Evolutionary conservation across 1,284 basidiomycete genomes (phyloP).

Genomic region (Volvariella surrecta): DNA sequence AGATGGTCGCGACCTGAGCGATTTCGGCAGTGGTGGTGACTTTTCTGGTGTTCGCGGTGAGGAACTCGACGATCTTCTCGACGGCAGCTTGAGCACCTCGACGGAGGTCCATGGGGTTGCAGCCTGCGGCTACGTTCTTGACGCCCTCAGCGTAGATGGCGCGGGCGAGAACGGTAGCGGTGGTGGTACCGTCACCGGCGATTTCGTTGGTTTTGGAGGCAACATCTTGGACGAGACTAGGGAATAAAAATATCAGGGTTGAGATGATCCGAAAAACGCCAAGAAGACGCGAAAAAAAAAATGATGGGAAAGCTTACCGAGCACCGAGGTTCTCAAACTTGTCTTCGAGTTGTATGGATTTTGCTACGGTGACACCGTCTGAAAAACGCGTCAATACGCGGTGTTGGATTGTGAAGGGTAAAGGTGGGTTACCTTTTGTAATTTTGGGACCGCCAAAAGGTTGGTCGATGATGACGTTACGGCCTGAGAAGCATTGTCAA

Average conservation of each 20-base stretch:
- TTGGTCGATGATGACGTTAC: slow-evolving; percentile 99
- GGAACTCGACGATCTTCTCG: slow-evolving; percentile 89
- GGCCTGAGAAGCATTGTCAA: slow-evolving; percentile 42
- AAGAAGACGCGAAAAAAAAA: neutral
- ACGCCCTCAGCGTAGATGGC: slow-evolving; percentile 99
- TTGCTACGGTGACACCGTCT: slow-evolving; percentile 98
- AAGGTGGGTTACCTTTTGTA: slow-evolving; percentile 68
- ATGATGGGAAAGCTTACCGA: slow-evolving; percentile 46
- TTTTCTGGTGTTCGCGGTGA: slow-evolving; percentile 84
- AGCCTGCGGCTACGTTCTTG: slow-evolving; percentile 98
- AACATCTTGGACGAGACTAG: slow-evolving; percentile 89
- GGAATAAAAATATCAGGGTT: neutral
- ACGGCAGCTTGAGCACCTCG: slow-evolving; percentile 95
- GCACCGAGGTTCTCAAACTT: slow-evolving; percentile 99
- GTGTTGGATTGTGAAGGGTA: slow-evolving; percentile 5
- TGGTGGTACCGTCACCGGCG: slow-evolving; percentile 97
- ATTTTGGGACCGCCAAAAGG: slow-evolving; percentile 97
- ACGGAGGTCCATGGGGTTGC: slow-evolving; percentile 99
- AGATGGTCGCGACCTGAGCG: slow-evolving; percentile 97
- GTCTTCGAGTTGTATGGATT: slow-evolving; percentile 91
- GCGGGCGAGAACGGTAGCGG: slow-evolving; percentile 92
- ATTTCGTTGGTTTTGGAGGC: slow-evolving; percentile 96
- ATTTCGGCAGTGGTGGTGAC: slow-evolving; percentile 98
- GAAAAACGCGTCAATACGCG: slow-evolving; percentile 9
- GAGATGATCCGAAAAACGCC: no score